Evolutionary conservation across 306 rosid genomes (phyloP).

Genomic region (Malus orientalis): DNA sequence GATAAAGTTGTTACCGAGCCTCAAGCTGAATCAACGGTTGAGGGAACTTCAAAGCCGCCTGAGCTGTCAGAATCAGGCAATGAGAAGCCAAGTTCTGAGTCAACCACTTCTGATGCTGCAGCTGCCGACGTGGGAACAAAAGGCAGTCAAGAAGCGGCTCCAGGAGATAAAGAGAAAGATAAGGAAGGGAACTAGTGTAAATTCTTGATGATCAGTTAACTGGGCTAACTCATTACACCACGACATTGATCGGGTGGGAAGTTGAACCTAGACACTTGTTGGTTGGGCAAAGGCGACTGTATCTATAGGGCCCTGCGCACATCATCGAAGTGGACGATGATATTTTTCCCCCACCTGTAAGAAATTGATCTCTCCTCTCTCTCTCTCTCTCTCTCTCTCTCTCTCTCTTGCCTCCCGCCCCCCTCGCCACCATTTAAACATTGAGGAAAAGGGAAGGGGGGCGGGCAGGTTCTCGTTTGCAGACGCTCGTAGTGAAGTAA

Average conservation of each 20-base stretch:
- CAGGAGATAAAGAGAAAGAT: slow-evolving; percentile 24
- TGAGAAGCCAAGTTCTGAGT: slow-evolving; percentile 21
- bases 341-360: slow-evolving; percentile 51
- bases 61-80: slow-evolving; percentile 26
- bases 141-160: slow-evolving; percentile 21
- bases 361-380: background rate
- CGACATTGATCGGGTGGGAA: slow-evolving; percentile 63
- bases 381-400: background rate
- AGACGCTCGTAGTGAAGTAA: slow-evolving; percentile 7
- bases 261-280: slow-evolving; percentile 31
- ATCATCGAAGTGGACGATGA: slow-evolving; percentile 31
- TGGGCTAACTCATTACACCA: slow-evolving; percentile 35
- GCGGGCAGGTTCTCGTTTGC: slow-evolving; percentile 15
- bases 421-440: background rate
- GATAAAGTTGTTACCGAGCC: slow-evolving; percentile 31
- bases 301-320: slow-evolving; percentile 34
- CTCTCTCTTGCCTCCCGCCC: background rate
- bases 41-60: slow-evolving; percentile 20
- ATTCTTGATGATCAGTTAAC: slow-evolving; percentile 38
- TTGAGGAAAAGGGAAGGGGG: background rate
- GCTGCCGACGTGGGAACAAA: slow-evolving; percentile 15
- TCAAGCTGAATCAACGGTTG: slow-evolving; percentile 16
- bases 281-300: slow-evolving; percentile 40
- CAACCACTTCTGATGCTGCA: slow-evolving; percentile 16
- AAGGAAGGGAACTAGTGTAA: slow-evolving; percentile 45